Conservation (phyloP, 2,329 filamentous ascomycete species). For the Trichoderma arundinaceum region DNA sequence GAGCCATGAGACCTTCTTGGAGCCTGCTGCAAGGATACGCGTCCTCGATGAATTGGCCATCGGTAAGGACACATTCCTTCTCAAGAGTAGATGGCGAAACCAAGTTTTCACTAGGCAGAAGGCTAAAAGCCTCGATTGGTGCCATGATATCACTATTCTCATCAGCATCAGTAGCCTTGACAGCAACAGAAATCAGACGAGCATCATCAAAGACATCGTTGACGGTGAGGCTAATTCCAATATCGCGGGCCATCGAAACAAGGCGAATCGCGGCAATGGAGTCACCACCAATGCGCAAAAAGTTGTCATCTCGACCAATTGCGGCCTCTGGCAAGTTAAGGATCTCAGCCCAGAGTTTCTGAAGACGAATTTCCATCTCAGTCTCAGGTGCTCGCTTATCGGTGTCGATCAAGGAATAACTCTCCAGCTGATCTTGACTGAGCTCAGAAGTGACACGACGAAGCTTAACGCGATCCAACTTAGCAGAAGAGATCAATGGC, state of each 20-base stretch:
- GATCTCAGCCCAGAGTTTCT: slow-evolving; percentile 33
- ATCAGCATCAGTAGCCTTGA: not conserved
- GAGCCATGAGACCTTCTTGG: slow-evolving; percentile 38
- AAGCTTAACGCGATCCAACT: slow-evolving; percentile 28
- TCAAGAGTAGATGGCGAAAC: not conserved
- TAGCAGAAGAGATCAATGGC: slow-evolving; percentile 37
- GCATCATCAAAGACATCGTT: slow-evolving; percentile 29
- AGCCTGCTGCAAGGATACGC: slow-evolving; percentile 36
- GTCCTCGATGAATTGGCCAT: slow-evolving; percentile 31
- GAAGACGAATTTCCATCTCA: slow-evolving; percentile 34
- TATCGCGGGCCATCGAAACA: slow-evolving; percentile 28
- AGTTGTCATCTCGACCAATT: slow-evolving; percentile 33
- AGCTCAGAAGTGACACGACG: slow-evolving; percentile 3
- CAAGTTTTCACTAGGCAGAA: not conserved
- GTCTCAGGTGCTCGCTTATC: slow-evolving; percentile 17
- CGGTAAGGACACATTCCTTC: not conserved
- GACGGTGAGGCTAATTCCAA: slow-evolving; percentile 32
- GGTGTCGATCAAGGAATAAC: not conserved
- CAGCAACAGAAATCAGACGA: slow-evolving; percentile 20
- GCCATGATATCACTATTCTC: not conserved
- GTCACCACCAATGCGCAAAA: slow-evolving; percentile 33
- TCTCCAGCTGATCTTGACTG: not conserved
- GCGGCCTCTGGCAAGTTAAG: slow-evolving; percentile 12
- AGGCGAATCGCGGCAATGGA: slow-evolving; percentile 33
- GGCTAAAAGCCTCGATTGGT: slow-evolving; percentile 25